These are phyloP conservation scores for Bothriochloa decipiens DNA, from an alignment of 176 grass and related monocot genomes.

Conservation along the genomic window DNA sequence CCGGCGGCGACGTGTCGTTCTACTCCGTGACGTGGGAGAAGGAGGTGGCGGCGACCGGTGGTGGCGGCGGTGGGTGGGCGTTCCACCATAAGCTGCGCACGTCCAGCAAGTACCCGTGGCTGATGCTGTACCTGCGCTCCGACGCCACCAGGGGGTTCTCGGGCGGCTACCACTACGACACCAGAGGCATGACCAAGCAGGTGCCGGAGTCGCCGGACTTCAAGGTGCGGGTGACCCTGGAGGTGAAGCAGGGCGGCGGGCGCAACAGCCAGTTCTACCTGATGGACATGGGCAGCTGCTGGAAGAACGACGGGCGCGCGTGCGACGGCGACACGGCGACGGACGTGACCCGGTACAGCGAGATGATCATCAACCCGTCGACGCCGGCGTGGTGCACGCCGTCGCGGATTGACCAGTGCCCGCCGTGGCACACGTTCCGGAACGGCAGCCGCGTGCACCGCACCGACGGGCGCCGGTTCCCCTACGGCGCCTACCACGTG, in stretches of 20 bases:
- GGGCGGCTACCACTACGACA: slow-evolving; percentile 92
- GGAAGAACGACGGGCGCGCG: slow-evolving; percentile 30
- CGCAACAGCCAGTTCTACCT: slow-evolving; percentile 35
- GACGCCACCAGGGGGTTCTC: slow-evolving; percentile 89
- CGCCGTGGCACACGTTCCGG: slow-evolving; percentile 87
- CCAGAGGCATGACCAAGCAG: slow-evolving; percentile 93
- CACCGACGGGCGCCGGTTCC: slow-evolving; percentile 51
- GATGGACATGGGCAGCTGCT: too few relatives aligned
- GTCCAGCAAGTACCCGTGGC: slow-evolving; percentile 78
- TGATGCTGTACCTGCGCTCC: slow-evolving; percentile 91
- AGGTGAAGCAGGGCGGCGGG: slow-evolving; percentile 75
- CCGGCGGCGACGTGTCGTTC: slow-evolving; percentile 27
- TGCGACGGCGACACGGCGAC: slow-evolving; percentile 76
- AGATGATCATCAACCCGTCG: slow-evolving; percentile 95
- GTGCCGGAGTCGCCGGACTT: slow-evolving; percentile 82
- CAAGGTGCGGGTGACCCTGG: slow-evolving; percentile 70
- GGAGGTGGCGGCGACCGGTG: slow-evolving; percentile 19
- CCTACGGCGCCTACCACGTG: slow-evolving; percentile 80
- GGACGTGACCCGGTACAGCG: slow-evolving; percentile 90
- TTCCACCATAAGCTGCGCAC: slow-evolving; percentile 88
- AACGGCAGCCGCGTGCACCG: slow-evolving; percentile 81
- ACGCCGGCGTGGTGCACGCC: slow-evolving; percentile 67
- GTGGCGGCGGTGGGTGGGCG: slow-evolving; percentile 52
- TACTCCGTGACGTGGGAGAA: slow-evolving; percentile 93
- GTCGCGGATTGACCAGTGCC: slow-evolving; percentile 55